Percentiles rank a stretch among this genome's conserved stretches.
phyloP scores from a whole-genome alignment of 768 basidiomycete genomes.

The Tubosaeta sp. region DNA sequence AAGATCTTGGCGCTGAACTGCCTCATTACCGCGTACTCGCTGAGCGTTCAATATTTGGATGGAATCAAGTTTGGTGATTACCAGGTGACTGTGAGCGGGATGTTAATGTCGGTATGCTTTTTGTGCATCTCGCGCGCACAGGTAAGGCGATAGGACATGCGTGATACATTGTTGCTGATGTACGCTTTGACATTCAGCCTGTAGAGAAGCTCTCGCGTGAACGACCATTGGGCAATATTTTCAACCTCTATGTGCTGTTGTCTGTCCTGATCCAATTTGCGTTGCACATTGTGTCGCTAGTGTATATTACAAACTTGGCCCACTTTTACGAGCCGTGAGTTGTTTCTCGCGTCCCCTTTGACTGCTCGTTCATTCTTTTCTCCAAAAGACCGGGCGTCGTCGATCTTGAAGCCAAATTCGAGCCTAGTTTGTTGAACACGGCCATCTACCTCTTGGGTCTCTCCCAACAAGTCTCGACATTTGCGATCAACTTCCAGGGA shows the following conservation, averaged over 20 bases:
- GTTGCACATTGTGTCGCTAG: slow-evolving; percentile 82
- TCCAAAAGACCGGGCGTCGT: slow-evolving; percentile 60
- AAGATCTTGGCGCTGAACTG: slow-evolving; percentile 98
- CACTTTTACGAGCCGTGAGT: slow-evolving; percentile 74
- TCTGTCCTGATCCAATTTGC: slow-evolving; percentile 93
- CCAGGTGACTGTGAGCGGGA: slow-evolving; percentile 92
- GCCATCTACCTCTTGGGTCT: slow-evolving; percentile 94
- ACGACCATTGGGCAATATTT: slow-evolving; percentile 91
- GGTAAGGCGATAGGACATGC: slow-evolving; percentile 44
- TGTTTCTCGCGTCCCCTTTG: neutral
- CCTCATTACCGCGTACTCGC: slow-evolving; percentile 96
- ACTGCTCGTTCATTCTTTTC: neutral
- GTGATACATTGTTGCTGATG: neutral
- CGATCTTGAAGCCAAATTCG: slow-evolving; percentile 95
- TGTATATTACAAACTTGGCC: slow-evolving; percentile 90
- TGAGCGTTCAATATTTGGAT: slow-evolving; percentile 96
- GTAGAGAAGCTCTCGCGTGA: slow-evolving; percentile 93
- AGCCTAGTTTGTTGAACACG: slow-evolving; percentile 91
- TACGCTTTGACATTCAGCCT: slow-evolving; percentile 63
- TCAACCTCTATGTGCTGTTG: slow-evolving; percentile 91
- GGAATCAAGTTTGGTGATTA: slow-evolving; percentile 99
- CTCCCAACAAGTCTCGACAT: slow-evolving; percentile 97
- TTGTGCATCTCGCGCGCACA: slow-evolving; percentile 96
- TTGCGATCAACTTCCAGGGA: slow-evolving; percentile 98
- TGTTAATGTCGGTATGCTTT: slow-evolving; percentile 97